Conservation (phyloP, 129 eudicot genomes). For the Arctium lappa region DNA sequence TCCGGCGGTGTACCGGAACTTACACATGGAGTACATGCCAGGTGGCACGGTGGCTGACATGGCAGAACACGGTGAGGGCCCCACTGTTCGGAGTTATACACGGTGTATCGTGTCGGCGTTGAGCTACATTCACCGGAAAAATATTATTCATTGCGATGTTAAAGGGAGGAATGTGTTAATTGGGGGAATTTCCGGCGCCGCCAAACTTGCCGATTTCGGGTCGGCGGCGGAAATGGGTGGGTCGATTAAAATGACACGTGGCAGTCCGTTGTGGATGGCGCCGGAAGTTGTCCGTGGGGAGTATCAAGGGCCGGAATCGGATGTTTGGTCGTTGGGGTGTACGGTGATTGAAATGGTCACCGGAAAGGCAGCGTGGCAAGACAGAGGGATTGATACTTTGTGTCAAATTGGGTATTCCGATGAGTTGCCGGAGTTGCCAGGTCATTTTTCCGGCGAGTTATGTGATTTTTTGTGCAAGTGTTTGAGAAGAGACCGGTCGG, state of each 20-base stretch:
- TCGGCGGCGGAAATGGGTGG: slow-evolving; percentile 36
- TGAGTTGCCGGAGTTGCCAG: slow-evolving; percentile 49
- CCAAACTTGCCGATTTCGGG: slow-evolving; percentile 77
- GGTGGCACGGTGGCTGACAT: slow-evolving; percentile 66
- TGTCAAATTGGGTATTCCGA: slow-evolving; percentile 49
- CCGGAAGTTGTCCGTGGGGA: slow-evolving; percentile 77
- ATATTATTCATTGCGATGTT: slow-evolving; percentile 75
- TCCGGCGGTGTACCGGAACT: slow-evolving; percentile 28
- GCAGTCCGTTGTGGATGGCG: slow-evolving; percentile 90
- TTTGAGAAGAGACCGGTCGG: slow-evolving; percentile 21
- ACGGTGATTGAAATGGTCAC: slow-evolving; percentile 81
- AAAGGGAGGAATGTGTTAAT: slow-evolving; percentile 60
- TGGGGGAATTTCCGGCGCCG: slow-evolving; percentile 32
- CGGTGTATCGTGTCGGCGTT: slow-evolving; percentile 56
- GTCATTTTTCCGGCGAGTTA: slow-evolving; percentile 32
- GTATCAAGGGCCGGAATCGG: slow-evolving; percentile 72
- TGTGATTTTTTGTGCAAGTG: slow-evolving; percentile 62
- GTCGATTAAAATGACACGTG: slow-evolving; percentile 35
- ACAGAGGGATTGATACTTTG: slow-evolving; percentile 46
- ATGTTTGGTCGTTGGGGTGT: slow-evolving; percentile 82
- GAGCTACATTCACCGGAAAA: slow-evolving; percentile 44
- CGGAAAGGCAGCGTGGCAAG: slow-evolving; percentile 72
- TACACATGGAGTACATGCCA: slow-evolving; percentile 74
- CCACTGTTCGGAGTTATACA: slow-evolving; percentile 36
- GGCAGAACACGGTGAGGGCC: slow-evolving; percentile 10